Percentiles rank a stretch among this genome's conserved stretches.
Evolutionary conservation across 768 basidiomycete species (phyloP).

Genomic region (Cystofilobasidium macerans): DNA sequence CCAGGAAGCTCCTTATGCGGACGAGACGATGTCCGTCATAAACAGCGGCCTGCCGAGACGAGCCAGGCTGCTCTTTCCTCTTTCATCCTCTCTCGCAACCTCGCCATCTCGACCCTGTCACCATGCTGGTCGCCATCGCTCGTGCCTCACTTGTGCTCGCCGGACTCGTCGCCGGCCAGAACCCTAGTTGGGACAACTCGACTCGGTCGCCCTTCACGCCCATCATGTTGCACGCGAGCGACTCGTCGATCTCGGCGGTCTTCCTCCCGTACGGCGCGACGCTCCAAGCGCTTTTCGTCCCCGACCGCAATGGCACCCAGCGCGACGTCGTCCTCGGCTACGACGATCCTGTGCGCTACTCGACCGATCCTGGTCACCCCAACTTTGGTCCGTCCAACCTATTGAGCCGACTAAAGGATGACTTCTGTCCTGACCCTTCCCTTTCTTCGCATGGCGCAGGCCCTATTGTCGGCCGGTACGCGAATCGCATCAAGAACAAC

Average conservation of each 20-base stretch:
- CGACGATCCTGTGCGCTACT: conserved; percentile 10
- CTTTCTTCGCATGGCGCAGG: no score
- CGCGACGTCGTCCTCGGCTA: conserved; percentile 19
- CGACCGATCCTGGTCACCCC: conserved; percentile 1
- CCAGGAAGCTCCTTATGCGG: no score
- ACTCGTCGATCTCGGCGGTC: conserved; percentile 7
- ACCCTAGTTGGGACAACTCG: conserved; percentile 16
- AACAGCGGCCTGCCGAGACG: no score
- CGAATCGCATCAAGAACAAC: conserved; percentile 20
- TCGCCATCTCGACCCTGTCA: background rate
- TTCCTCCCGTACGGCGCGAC: conserved; percentile 18
- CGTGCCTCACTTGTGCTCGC: background rate
- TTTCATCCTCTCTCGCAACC: no score
- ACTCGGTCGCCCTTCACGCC: conserved; percentile 12
- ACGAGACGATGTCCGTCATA: no score
- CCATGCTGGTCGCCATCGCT: background rate
- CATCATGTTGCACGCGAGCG: conserved; percentile 8
- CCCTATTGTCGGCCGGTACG: conserved; percentile 19
- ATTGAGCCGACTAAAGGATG: no score
- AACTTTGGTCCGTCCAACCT: conserved; percentile 8
- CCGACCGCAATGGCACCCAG: conserved; percentile 4
- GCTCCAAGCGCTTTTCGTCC: conserved; percentile 1
- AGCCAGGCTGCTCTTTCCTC: no score
- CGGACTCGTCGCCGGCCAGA: background rate
- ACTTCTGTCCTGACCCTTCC: no score